Conservation (phyloP, 257 asterid species). For the Solanum tarapatanum region DNA sequence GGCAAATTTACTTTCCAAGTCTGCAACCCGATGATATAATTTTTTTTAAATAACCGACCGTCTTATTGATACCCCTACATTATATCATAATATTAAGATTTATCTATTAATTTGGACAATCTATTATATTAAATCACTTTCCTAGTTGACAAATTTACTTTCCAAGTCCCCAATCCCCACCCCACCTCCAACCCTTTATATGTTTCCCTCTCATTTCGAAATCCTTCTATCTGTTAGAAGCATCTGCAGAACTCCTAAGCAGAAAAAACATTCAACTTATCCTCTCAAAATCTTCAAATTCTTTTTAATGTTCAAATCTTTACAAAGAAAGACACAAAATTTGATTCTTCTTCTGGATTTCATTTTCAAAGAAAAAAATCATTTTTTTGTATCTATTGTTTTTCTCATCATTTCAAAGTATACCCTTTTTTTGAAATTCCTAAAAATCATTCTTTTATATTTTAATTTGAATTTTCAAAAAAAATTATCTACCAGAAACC, state of each 20-base stretch:
- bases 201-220: not conserved
- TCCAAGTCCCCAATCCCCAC: not conserved
- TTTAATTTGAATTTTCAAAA: not conserved
- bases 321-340: not conserved
- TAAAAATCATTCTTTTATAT: constrained; percentile 5
- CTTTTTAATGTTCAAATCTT: not conserved
- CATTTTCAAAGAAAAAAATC: not conserved
- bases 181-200: not conserved
- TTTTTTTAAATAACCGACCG: not conserved
- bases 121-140: no score
- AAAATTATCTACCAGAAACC: no score
- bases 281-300: constrained; percentile 12
- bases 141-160: not conserved
- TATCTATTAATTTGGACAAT: no score
- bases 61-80: not conserved
- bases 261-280: not conserved
- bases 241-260: no score
- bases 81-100: not conserved
- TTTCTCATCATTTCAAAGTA: constrained; percentile 10
- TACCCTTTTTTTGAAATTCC: not conserved
- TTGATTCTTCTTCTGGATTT: not conserved
- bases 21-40: not conserved
- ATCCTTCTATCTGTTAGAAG: not conserved
- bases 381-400: not conserved
- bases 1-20: not conserved